These are phyloP conservation scores for Venturiaceae sp. DNA, from an alignment of 2,329 filamentous ascomycete genomes.

Conservation along the genomic window DNA sequence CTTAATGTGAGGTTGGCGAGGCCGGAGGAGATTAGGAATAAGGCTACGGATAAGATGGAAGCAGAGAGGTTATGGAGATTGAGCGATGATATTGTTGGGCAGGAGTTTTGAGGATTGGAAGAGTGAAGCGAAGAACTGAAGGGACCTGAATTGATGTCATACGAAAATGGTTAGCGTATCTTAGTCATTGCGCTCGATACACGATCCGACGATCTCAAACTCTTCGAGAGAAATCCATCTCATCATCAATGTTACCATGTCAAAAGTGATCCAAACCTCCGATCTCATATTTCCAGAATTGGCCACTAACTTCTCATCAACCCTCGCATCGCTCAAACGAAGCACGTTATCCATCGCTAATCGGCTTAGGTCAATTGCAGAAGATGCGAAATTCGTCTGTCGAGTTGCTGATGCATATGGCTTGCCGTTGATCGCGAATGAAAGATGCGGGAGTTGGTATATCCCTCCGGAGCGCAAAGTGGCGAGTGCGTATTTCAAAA, in stretches of 20 bases:
- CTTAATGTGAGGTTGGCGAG: background rate
- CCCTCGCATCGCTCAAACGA: slow-evolving; percentile 62
- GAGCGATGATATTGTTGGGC: slow-evolving; percentile 9
- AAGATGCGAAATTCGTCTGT: slow-evolving; percentile 67
- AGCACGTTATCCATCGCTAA: slow-evolving; percentile 71
- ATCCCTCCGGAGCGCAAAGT: slow-evolving; percentile 55
- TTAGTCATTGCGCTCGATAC: too few relatives aligned
- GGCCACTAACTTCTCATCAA: slow-evolving; percentile 57
- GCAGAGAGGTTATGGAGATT: slow-evolving; percentile 9
- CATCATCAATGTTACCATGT: background rate
- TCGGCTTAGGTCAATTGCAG: slow-evolving; percentile 67
- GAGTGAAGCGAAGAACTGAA: too few relatives aligned
- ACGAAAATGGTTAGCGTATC: too few relatives aligned
- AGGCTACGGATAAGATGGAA: background rate
- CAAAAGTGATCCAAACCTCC: slow-evolving; percentile 4
- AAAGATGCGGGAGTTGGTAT: slow-evolving; percentile 96
- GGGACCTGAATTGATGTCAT: too few relatives aligned
- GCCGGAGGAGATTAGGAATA: background rate
- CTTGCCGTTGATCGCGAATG: slow-evolving; percentile 78
- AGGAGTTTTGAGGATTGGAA: slow-evolving; percentile 6
- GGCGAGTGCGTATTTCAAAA: slow-evolving; percentile 90
- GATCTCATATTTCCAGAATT: slow-evolving; percentile 45
- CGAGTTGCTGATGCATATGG: slow-evolving; percentile 45
- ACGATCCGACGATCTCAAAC: too few relatives aligned
- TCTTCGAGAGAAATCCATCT: too few relatives aligned